A percentile compares a stretch with the other conserved stretches of the same genome.
phyloP scores from a whole-genome alignment of 2,329 filamentous ascomycete genomes.

The Ascochyta fabae region DNA sequence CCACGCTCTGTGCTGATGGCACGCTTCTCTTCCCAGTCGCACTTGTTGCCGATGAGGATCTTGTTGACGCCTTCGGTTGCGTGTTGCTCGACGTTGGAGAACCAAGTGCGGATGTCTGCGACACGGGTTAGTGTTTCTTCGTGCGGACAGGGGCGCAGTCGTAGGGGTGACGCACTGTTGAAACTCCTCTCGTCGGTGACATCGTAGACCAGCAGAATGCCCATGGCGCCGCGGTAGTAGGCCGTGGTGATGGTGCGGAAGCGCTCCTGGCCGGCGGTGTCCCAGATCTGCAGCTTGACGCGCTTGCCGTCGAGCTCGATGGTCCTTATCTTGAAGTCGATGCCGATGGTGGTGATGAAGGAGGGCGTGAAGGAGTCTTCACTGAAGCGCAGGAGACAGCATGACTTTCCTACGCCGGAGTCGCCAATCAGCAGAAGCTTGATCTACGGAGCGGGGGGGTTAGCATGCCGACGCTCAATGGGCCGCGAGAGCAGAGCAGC shows the following conservation, averaged over 20 bases:
- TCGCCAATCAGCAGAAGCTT: constrained; percentile 96
- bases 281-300: constrained; percentile 99
- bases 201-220: constrained; percentile 96
- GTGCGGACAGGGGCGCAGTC: neutral
- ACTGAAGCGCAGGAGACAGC: constrained; percentile 94
- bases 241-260: constrained; percentile 99
- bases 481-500: constrained; percentile 12
- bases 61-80: constrained; percentile 99
- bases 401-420: constrained; percentile 96
- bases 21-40: constrained; percentile 99
- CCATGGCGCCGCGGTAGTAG: constrained; percentile 98
- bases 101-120: constrained; percentile 97
- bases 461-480: constrained; percentile 3
- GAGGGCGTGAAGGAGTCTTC: constrained; percentile 97
- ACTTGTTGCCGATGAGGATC: constrained; percentile 99
- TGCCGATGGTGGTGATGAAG: constrained; percentile 98
- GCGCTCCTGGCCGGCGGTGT: constrained; percentile 96
- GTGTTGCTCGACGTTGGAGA: constrained; percentile 98
- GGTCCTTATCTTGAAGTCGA: constrained; percentile 99
- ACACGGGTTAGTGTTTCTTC: constrained; percentile 26
- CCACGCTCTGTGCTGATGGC: constrained; percentile 92
- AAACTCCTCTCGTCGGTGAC: constrained; percentile 96
- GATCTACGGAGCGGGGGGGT: constrained; percentile 66
- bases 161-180: constrained; percentile 71
- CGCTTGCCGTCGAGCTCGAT: constrained; percentile 99